These are phyloP conservation scores for Fusarium sp. DNA, from an alignment of 2,329 filamentous ascomycete species.

Conservation along the genomic window DNA sequence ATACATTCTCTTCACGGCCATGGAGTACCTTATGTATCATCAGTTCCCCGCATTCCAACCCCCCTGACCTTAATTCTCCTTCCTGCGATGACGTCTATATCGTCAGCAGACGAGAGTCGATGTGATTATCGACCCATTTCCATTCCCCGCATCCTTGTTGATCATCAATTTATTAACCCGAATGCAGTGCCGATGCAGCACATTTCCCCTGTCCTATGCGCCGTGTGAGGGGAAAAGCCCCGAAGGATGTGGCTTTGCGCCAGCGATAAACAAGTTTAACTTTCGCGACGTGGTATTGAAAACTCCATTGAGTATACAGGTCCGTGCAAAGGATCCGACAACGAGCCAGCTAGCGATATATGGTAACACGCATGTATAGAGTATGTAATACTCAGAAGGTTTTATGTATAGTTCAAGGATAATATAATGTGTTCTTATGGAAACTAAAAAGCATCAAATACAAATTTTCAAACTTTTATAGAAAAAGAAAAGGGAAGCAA, in stretches of 20 bases:
- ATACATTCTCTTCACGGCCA: neutral
- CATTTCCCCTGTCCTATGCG: neutral
- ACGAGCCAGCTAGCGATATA: too few relatives aligned
- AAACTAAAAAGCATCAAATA: too few relatives aligned
- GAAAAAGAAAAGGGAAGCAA: too few relatives aligned
- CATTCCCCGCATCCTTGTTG: slow-evolving; percentile 10
- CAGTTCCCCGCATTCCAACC: slow-evolving; percentile 8
- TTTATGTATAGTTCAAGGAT: too few relatives aligned
- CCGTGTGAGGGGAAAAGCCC: neutral
- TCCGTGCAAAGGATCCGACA: too few relatives aligned
- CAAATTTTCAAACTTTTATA: too few relatives aligned
- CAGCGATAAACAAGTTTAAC: neutral
- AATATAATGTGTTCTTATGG: too few relatives aligned
- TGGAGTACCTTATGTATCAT: slow-evolving; percentile 11
- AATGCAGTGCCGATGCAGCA: neutral
- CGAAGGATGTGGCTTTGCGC: slow-evolving; percentile 17
- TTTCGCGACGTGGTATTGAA: slow-evolving; percentile 29
- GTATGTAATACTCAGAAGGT: too few relatives aligned
- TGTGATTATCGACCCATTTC: slow-evolving; percentile 3
- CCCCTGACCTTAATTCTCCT: neutral
- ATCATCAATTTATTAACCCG: slow-evolving; percentile 18
- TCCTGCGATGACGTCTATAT: slow-evolving; percentile 21
- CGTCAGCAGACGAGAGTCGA: neutral
- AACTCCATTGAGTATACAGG: neutral
- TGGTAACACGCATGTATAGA: too few relatives aligned